These are phyloP conservation scores for Anastatica hierochuntica DNA, from an alignment of 345 rosid species.

Conservation along the genomic window DNA sequence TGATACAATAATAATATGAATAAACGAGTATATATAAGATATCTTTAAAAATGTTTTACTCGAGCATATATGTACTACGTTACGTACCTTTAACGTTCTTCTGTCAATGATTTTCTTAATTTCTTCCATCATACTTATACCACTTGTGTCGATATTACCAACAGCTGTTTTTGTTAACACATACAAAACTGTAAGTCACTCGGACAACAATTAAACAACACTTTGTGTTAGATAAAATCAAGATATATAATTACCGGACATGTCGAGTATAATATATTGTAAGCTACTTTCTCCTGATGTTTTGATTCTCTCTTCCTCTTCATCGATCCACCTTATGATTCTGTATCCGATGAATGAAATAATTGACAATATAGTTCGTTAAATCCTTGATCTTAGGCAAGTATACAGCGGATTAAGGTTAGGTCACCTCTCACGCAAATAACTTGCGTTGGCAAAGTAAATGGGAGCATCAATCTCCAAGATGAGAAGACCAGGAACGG, in stretches of 20 bases:
- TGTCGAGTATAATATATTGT: conserved; percentile 64
- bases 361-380: too few species aligned
- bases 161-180: conserved; percentile 37
- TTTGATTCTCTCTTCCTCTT: conserved; percentile 63
- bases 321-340: conserved; percentile 80
- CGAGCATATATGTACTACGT: neutral
- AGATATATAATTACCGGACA: conserved; percentile 43
- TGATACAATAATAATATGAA: too few species aligned
- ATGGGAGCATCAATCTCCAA: conserved; percentile 83
- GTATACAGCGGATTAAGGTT: neutral
- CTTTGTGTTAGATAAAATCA: neutral
- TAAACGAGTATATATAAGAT: too few species aligned
- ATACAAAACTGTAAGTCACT: neutral
- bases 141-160: conserved; percentile 90
- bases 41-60: neutral
- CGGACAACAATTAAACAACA: neutral
- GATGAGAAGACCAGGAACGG: conserved; percentile 63
- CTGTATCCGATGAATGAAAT: too few species aligned
- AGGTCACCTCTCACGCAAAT: conserved; percentile 79
- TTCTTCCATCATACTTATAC: conserved; percentile 88
- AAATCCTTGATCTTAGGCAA: too few species aligned
- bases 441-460: conserved; percentile 79
- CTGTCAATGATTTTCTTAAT: conserved; percentile 45
- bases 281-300: conserved; percentile 48
- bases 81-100: conserved; percentile 70